Percentiles rank a stretch among this genome's conserved stretches.
phyloP scores from a whole-genome alignment of 148 eudicot genomes.

The Euryodendron excelsum region DNA sequence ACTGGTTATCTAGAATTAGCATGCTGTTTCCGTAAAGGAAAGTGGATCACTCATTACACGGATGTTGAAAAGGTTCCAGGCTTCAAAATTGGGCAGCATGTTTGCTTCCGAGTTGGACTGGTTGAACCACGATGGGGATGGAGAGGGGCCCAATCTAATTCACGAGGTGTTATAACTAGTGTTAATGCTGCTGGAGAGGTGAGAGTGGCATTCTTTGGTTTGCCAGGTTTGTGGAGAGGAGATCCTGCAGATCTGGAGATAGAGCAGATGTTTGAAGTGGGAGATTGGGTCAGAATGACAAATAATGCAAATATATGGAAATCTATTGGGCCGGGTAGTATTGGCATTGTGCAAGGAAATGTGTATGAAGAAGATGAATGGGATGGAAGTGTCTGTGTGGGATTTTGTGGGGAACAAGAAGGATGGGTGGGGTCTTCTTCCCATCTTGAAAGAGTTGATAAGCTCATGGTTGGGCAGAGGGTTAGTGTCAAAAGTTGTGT shows the following conservation, averaged over 20 bases:
- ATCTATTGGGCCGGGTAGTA: constrained; percentile 71
- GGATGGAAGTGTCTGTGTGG: constrained; percentile 74
- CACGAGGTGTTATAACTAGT: constrained; percentile 73
- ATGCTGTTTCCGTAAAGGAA: constrained; percentile 88
- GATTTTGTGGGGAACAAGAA: constrained; percentile 92
- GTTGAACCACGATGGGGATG: constrained; percentile 97
- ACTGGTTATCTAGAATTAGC: constrained; percentile 87
- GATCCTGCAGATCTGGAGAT: constrained; percentile 88
- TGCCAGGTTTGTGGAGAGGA: constrained; percentile 81
- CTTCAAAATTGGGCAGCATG: constrained; percentile 83
- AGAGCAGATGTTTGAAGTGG: constrained; percentile 78
- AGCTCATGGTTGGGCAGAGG: constrained; percentile 65
- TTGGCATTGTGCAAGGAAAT: constrained; percentile 87
- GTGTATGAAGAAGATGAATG: constrained; percentile 63
- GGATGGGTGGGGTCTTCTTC: constrained; percentile 70
- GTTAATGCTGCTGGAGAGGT: constrained; percentile 94
- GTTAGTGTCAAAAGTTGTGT: constrained; percentile 60
- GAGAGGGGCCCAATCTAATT: constrained; percentile 72
- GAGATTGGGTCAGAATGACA: constrained; percentile 84
- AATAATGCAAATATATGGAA: constrained; percentile 59
- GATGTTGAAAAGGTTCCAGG: constrained; percentile 81
- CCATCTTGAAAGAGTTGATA: constrained; percentile 59
- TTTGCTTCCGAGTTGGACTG: constrained; percentile 68
- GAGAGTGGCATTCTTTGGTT: constrained; percentile 67
- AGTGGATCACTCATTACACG: constrained; percentile 64